Evolutionary conservation across 202 grass and related monocot genomes (phyloP).

Genomic region (Eragrostis tef): DNA sequence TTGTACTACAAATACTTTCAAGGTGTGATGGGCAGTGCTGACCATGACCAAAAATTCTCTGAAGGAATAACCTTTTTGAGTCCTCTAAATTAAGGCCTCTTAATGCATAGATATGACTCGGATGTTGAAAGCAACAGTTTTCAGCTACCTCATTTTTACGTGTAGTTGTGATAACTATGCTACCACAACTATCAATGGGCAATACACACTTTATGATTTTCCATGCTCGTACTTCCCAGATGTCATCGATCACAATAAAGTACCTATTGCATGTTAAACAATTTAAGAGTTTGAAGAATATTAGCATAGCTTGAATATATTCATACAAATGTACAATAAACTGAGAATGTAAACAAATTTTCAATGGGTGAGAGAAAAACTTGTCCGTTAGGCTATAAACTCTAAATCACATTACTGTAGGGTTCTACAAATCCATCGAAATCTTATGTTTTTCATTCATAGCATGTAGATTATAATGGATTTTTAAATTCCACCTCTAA

Average conservation of each 20-base stretch:
- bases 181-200: background rate
- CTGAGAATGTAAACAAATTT: no score
- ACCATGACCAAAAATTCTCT: background rate
- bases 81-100: background rate
- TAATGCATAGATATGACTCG: conserved; percentile 4
- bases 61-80: background rate
- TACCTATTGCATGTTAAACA: no score
- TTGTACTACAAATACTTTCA: background rate
- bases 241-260: background rate
- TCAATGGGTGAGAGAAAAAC: no score
- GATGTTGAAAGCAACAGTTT: background rate
- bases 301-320: no score
- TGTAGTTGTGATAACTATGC: conserved; percentile 16
- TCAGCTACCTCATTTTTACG: conserved; percentile 21
- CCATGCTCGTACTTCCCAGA: background rate
- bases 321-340: no score
- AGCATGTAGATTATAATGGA: no score
- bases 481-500: no score
- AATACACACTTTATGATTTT: conserved; percentile 10
- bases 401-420: no score
- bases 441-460: no score
- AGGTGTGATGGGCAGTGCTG: conserved; percentile 16
- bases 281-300: no score
- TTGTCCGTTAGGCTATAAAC: no score
- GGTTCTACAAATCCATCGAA: no score